Base-by-base conservation (phyloP, 2,329 filamentous ascomycete species). In the Aspergillus aculeatus region DNA sequence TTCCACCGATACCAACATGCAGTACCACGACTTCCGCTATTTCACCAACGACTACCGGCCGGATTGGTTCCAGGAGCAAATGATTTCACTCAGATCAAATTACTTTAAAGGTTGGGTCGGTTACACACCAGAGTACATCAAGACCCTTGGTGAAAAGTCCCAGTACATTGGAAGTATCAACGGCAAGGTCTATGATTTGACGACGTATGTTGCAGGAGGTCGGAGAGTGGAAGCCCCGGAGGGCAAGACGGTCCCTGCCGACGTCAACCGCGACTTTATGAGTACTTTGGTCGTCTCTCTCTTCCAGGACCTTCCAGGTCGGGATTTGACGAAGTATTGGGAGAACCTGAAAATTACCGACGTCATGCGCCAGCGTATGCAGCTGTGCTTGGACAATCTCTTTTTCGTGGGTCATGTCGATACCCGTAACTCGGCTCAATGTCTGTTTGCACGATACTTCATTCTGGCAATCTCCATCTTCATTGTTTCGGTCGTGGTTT, bases 391-490 rank as follows among this genome's bases (percentile, higher is more conserved):
- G 56, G 88, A 98, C 78, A 96, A 97, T 67, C 83, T 99, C 41
- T 99, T 98, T 80, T 97, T 95, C 71, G 87, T 97, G 23, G 95
- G 92, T 31, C 89, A 96, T 63, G 82, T 96, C 3, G 95, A 99
- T 73, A 98, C 94, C 2, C 85, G 95, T 81, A 92, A 90, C 77
- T 97, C 94, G 1, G 77, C 86, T 1, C 86, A 86, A 61, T 99
- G 95, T 80, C 82, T 89, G 64, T 98, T 99, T 71, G 87, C 95
- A 26, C 88, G 89, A 61, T 99, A 98, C 76, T 86, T 99, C 65
- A 83, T 98, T 21, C 83, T 99, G 38, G 90, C 89, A 3, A 88
- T 99, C 55, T 93, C 94, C 0, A 83, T 92, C 65, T 67, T 97
- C 59, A 82, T 99, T 49, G 89, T 88, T 68, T 83, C 84, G 50